These are phyloP conservation scores for Coemansia sp. DNA, from an alignment of 192 early-diverging fungal genomes.

Conservation along the genomic window DNA sequence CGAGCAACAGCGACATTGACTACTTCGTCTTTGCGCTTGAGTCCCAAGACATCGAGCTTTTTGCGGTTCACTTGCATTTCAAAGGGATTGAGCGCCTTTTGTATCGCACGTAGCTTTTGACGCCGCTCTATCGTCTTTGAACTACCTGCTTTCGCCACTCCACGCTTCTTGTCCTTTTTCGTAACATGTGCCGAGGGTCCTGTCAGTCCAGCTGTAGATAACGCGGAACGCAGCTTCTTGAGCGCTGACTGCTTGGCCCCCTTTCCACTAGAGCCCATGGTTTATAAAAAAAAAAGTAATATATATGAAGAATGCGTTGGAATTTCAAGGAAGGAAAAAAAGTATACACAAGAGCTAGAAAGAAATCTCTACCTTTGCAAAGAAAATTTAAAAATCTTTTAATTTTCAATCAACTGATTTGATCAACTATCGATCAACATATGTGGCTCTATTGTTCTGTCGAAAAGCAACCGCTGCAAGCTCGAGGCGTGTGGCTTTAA, in stretches of 20 bases:
- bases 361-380: background rate
- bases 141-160: conserved; percentile 50
- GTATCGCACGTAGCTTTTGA: conserved; percentile 44
- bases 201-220: conserved; percentile 80
- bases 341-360: background rate
- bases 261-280: conserved; percentile 4
- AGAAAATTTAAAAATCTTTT: background rate
- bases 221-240: conserved; percentile 76
- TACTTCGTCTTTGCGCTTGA: conserved; percentile 77
- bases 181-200: conserved; percentile 66
- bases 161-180: conserved; percentile 71
- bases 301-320: background rate
- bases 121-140: conserved; percentile 41
- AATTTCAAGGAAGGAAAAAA: background rate
- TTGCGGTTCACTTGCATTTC: conserved; percentile 79
- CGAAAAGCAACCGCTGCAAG: too few relatives aligned
- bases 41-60: conserved; percentile 85
- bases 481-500: too few relatives aligned
- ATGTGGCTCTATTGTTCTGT: too few relatives aligned
- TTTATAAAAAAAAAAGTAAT: background rate
- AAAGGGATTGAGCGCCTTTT: conserved; percentile 80
- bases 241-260: conserved; percentile 67
- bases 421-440: background rate
- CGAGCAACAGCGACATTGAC: conserved; percentile 82
- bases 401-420: conserved; percentile 4